Conservation (phyloP, 2,329 filamentous ascomycete species). For the Pseudogymnoascus sp. region DNA sequence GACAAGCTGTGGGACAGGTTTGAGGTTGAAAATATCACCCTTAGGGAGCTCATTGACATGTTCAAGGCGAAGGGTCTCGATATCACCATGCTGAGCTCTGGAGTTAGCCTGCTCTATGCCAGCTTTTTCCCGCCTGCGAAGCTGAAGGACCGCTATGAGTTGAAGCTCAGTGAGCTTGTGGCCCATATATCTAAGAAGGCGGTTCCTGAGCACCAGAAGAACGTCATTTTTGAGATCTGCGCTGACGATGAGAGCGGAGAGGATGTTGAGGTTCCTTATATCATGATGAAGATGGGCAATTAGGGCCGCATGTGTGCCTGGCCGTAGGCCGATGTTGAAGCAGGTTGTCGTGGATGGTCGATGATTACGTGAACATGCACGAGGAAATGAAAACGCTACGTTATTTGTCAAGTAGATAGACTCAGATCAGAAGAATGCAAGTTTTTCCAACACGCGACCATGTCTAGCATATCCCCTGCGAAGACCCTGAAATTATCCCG, state of each 20-base stretch:
- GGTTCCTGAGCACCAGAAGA: slow-evolving; percentile 84
- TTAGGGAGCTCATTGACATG: slow-evolving; percentile 73
- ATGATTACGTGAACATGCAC: slow-evolving; percentile 3
- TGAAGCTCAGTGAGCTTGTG: slow-evolving; percentile 84
- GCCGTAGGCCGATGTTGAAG: not conserved
- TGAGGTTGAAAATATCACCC: slow-evolving; percentile 76
- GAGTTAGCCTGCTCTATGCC: slow-evolving; percentile 88
- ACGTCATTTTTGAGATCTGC: slow-evolving; percentile 93
- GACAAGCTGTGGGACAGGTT: slow-evolving; percentile 99
- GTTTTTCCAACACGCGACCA: slow-evolving; percentile 6
- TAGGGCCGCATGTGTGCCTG: slow-evolving; percentile 10
- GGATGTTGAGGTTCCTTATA: slow-evolving; percentile 94
- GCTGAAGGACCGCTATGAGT: slow-evolving; percentile 68
- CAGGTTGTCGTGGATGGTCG: not conserved
- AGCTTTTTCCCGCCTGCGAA: slow-evolving; percentile 76
- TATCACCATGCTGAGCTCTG: slow-evolving; percentile 93
- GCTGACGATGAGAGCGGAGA: slow-evolving; percentile 82
- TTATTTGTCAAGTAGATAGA: slow-evolving; percentile 8
- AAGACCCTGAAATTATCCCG: not conserved
- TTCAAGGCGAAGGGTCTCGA: slow-evolving; percentile 75
- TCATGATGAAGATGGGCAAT: slow-evolving; percentile 63
- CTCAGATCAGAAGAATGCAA: not conserved
- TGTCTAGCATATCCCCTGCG: not conserved
- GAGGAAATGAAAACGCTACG: slow-evolving; percentile 4
- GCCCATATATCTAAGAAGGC: slow-evolving; percentile 87